A percentile compares a stretch with the other conserved stretches of the same genome.
Conservation (phyloP, 768 basidiomycete species). For the Mycena sanguinolenta region DNA sequence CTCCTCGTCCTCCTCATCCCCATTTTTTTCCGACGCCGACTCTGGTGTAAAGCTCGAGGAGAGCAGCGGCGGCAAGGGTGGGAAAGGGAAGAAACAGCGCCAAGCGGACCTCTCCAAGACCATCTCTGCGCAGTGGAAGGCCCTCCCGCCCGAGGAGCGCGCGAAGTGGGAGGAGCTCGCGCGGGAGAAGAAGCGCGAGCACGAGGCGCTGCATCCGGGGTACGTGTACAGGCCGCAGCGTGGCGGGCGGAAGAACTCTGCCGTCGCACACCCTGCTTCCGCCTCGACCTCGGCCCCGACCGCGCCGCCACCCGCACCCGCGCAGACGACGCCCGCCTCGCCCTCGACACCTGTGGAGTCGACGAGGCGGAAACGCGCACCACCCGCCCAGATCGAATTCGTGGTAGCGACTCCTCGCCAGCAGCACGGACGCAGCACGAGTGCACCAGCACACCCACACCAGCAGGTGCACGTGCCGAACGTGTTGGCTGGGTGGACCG, state of each 20-base stretch:
- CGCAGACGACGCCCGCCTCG: too few species aligned
- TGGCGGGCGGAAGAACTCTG: neutral
- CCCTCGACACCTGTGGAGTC: too few species aligned
- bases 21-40: slow-evolving; percentile 11
- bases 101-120: slow-evolving; percentile 86
- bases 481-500: slow-evolving; percentile 53
- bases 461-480: slow-evolving; percentile 80
- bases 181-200: slow-evolving; percentile 85
- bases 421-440: slow-evolving; percentile 55
- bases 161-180: slow-evolving; percentile 83
- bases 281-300: too few species aligned
- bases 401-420: slow-evolving; percentile 20
- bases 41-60: slow-evolving; percentile 1
- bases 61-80: slow-evolving; percentile 27
- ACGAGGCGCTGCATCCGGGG: slow-evolving; percentile 79
- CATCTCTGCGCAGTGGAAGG: slow-evolving; percentile 87
- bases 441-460: slow-evolving; percentile 74
- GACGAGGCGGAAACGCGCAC: slow-evolving; percentile 3
- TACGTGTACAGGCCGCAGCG: slow-evolving; percentile 86
- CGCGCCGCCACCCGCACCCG: too few species aligned
- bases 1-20: slow-evolving; percentile 22
- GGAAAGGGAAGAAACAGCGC: slow-evolving; percentile 72
- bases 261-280: too few species aligned
- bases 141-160: slow-evolving; percentile 73
- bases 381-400: slow-evolving; percentile 12